Conservation (phyloP, 495 filamentous ascomycete species). For the Cetradonia linearis region DNA sequence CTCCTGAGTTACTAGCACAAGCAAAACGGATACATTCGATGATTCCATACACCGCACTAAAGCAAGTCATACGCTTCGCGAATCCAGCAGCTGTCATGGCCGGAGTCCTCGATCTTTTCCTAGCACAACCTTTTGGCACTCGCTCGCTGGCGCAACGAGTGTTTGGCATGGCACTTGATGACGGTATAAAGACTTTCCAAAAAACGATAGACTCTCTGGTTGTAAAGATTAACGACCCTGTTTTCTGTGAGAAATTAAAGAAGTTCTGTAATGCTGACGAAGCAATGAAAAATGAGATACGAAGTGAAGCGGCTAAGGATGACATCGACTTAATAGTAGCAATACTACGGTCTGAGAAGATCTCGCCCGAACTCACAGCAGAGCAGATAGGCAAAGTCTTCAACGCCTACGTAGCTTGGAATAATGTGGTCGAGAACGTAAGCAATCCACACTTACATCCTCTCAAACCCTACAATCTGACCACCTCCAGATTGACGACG, state of each 20-base stretch:
- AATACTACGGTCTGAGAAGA: constrained; percentile 63
- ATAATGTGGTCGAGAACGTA: constrained; percentile 81
- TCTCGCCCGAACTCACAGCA: constrained; percentile 55
- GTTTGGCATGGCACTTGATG: constrained; percentile 80
- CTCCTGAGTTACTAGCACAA: constrained; percentile 88
- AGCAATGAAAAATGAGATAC: constrained; percentile 57
- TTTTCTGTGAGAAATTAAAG: constrained; percentile 76
- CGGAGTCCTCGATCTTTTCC: constrained; percentile 82
- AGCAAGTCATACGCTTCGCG: constrained; percentile 91
- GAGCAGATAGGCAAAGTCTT: constrained; percentile 74
- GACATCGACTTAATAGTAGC: constrained; percentile 73
- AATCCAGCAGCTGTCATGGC: constrained; percentile 96
- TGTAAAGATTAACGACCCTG: constrained; percentile 62
- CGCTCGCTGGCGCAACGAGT: constrained; percentile 86
- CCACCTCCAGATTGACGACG: constrained; percentile 47
- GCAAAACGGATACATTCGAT: constrained; percentile 86
- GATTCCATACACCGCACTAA: constrained; percentile 83
- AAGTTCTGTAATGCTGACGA: constrained; percentile 66
- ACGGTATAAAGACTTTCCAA: constrained; percentile 77
- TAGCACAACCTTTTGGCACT: constrained; percentile 87
- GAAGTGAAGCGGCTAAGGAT: constrained; percentile 58
- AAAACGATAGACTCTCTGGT: constrained; percentile 69
- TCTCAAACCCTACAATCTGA: constrained; percentile 16
- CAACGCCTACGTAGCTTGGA: constrained; percentile 97
- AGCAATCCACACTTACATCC: constrained; percentile 18